A percentile compares a stretch with the other conserved stretches of the same genome.
phyloP scores from a whole-genome alignment of 1,284 basidiomycete species.

The Pseudozyma thailandica region DNA sequence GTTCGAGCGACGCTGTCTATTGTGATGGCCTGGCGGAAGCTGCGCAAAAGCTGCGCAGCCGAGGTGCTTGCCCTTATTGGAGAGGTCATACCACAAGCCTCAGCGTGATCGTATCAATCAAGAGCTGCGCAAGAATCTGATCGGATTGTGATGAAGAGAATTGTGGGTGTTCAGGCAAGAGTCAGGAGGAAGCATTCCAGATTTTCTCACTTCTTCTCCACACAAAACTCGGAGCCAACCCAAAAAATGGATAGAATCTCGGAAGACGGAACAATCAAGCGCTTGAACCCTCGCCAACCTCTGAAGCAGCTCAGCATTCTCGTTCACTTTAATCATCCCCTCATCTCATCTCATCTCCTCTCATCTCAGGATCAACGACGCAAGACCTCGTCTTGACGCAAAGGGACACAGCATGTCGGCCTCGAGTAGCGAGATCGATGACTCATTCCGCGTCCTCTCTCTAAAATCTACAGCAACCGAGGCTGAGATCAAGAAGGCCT shows the following conservation, averaged over 20 bases:
- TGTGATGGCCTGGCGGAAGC: slow-evolving; percentile 3
- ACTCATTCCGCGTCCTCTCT: slow-evolving; percentile 72
- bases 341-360: background rate
- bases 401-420: slow-evolving; percentile 16
- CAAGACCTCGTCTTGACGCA: background rate
- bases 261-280: slow-evolving; percentile 23
- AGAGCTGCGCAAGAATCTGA: background rate
- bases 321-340: background rate
- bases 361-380: background rate
- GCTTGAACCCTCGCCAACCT: background rate
- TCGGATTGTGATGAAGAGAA: background rate
- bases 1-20: background rate
- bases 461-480: slow-evolving; percentile 79
- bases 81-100: too few species aligned
- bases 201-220: slow-evolving; percentile 21
- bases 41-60: background rate
- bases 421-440: slow-evolving; percentile 27
- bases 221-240: slow-evolving; percentile 8
- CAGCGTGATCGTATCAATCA: background rate
- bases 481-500: slow-evolving; percentile 84
- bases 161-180: background rate
- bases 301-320: slow-evolving; percentile 16
- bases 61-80: slow-evolving; percentile 3
- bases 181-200: background rate
- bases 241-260: slow-evolving; percentile 2